Evolutionary conservation across 148 eudicot species (phyloP).

Genomic region (Linanthus parryae): DNA sequence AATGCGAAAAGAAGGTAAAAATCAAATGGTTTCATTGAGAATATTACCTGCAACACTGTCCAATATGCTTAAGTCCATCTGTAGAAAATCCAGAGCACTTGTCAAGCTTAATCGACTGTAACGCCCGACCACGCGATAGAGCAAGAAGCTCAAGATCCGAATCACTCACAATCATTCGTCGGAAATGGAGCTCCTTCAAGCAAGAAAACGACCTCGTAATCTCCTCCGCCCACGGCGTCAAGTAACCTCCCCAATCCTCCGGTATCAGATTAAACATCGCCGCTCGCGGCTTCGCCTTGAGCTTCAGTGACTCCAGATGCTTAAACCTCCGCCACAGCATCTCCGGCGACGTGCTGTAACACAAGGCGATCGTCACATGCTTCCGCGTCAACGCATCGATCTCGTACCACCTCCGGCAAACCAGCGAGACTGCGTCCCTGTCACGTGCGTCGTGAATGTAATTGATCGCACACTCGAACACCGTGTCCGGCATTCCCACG

Average conservation of each 20-base stretch:
- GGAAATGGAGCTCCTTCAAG: constrained; percentile 54
- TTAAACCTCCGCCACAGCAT: constrained; percentile 47
- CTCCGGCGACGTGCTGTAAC: constrained; percentile 69
- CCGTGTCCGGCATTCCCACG: constrained; percentile 49
- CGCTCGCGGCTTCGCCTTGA: constrained; percentile 91
- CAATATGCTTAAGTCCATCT: constrained; percentile 61
- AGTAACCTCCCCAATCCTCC: constrained; percentile 91
- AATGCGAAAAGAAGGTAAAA: too few species aligned
- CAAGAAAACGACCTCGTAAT: constrained; percentile 26
- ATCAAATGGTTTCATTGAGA: too few species aligned
- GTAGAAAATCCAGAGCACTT: constrained; percentile 85
- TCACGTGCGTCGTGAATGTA: constrained; percentile 53
- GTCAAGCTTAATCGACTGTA: constrained; percentile 55
- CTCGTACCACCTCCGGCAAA: constrained; percentile 54
- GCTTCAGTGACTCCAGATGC: constrained; percentile 52
- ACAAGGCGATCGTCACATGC: constrained; percentile 71
- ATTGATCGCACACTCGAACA: constrained; percentile 52
- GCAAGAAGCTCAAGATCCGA: constrained; percentile 57
- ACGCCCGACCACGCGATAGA: constrained; percentile 22
- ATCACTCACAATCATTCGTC: constrained; percentile 89
- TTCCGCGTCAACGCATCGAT: constrained; percentile 51
- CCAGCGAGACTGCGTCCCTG: constrained; percentile 52
- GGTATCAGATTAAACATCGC: constrained; percentile 89
- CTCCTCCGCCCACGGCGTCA: constrained; percentile 58
- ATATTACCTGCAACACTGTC: constrained; percentile 63